Base-by-base conservation (phyloP, 345 rosid genomes). In the Barbarea vulgaris region DNA sequence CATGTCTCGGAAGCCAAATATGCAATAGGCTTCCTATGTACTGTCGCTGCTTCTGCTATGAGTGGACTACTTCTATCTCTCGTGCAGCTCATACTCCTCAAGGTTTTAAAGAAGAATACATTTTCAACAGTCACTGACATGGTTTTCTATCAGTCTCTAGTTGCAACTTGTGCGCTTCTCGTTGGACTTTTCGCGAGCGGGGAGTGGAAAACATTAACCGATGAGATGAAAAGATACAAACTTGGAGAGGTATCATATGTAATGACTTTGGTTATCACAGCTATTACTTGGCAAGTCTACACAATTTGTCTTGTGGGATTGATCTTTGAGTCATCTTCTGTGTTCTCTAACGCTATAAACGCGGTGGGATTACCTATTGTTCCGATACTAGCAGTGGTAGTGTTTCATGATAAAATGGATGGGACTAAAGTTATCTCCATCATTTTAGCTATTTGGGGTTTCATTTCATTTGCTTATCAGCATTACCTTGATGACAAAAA, bases 31-130 rank as follows among this genome's bases (percentile, higher is more conserved):
- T 84, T 86, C 50, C 0, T 79, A 24, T 81, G 87, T 80, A 86
- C 88, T 0, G 7, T 84, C 0, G 65, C 30, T 22, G 84, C 86
- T 19, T 81, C 88, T 2, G 87, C 87, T 1, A 78, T 76, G n/a
- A 64, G 52, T 17, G 88, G 75, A 12, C 66, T 84, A 4, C 1
- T 67, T 46, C 75, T 85, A 9, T 83, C 87, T 9, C 36, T 81
- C 0, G 58, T 69, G 2, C 86, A 88, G 64, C 60, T 83, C 4
- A 36, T 41, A 64, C 77, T 85, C 72, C 21, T 17, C 0, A 88
- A 81, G 34, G 82, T 82, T 3, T 1, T 76, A 2, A 83, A 83
- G 68, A 79, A 28, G 36, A 36, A 63, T 11, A 81, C 82, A 0
- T 75, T 75, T 11, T 27, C 56, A 42, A 67, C 4, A 6, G 64